These are phyloP conservation scores for Pseudogymnoascus sp. DNA, from an alignment of 2,329 filamentous ascomycete species.

Conservation along the genomic window DNA sequence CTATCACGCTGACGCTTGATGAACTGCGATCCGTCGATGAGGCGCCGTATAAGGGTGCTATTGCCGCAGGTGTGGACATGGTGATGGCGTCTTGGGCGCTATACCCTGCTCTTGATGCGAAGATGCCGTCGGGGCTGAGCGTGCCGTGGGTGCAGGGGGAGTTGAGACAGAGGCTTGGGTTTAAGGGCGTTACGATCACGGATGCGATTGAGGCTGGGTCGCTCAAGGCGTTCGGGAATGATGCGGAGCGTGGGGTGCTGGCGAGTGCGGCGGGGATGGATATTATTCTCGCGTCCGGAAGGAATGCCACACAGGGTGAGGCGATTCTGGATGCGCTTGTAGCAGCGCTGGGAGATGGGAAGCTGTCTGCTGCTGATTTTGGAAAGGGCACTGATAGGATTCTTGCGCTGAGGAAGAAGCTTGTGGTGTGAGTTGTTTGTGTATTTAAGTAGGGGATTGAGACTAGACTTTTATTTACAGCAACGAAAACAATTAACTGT, in stretches of 20 bases:
- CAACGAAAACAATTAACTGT: not conserved
- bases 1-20: constrained; percentile 20
- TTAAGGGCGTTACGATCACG: constrained; percentile 27
- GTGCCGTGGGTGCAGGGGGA: constrained; percentile 24
- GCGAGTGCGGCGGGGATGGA: constrained; percentile 28
- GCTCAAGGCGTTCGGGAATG: constrained; percentile 22
- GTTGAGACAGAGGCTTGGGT: constrained; percentile 23
- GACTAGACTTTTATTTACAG: not conserved
- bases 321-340: constrained; percentile 3
- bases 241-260: constrained; percentile 21
- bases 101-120: constrained; percentile 25
- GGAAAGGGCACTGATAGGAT: not conserved
- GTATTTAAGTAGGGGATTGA: not conserved
- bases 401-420: constrained; percentile 4
- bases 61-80: constrained; percentile 26
- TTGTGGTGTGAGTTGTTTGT: not conserved
- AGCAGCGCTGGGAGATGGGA: not conserved
- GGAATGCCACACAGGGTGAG: constrained; percentile 26
- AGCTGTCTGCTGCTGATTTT: not conserved
- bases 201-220: constrained; percentile 28
- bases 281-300: constrained; percentile 25
- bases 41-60: constrained; percentile 22
- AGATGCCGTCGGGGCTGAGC: constrained; percentile 25
- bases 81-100: constrained; percentile 29
- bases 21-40: constrained; percentile 24